These are phyloP conservation scores for Diutina rugosa DNA, from an alignment of 1,139 yeast genomes.

Conservation along the genomic window DNA sequence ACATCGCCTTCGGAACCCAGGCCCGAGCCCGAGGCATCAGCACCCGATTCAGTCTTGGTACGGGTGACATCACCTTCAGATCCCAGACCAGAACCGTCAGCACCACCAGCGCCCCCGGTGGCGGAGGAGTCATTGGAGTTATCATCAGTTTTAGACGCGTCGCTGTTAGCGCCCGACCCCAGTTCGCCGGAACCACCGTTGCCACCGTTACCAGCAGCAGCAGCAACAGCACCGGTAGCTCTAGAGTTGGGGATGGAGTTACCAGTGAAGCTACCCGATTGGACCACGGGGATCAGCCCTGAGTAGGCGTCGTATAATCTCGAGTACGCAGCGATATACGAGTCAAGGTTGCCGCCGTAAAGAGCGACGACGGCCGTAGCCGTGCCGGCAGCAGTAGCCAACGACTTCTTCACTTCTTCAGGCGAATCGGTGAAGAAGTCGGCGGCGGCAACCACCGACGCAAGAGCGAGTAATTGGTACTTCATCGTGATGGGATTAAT, in stretches of 20 bases:
- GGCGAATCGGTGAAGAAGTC: neutral
- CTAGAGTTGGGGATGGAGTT: neutral
- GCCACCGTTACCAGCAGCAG: neutral
- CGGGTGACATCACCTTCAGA: neutral
- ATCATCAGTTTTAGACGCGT: neutral
- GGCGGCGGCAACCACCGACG: neutral
- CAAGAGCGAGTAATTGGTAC: conserved; percentile 1
- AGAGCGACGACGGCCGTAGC: neutral
- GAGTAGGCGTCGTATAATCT: neutral
- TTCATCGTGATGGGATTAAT: neutral
- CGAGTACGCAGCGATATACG: neutral
- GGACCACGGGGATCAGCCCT: neutral
- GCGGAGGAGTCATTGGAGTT: neutral
- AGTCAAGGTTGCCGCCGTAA: neutral
- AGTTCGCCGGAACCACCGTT: neutral
- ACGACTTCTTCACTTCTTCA: neutral
- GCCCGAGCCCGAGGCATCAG: neutral
- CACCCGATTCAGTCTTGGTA: neutral
- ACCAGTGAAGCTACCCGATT: neutral
- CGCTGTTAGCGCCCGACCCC: neutral
- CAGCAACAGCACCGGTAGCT: neutral
- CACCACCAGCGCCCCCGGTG: neutral
- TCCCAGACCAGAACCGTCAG: neutral
- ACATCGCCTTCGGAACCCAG: neutral
- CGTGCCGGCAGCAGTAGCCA: neutral